phyloP scores from a whole-genome alignment of 2,329 filamentous ascomycete genomes.

The Lecanicillium sp. region DNA sequence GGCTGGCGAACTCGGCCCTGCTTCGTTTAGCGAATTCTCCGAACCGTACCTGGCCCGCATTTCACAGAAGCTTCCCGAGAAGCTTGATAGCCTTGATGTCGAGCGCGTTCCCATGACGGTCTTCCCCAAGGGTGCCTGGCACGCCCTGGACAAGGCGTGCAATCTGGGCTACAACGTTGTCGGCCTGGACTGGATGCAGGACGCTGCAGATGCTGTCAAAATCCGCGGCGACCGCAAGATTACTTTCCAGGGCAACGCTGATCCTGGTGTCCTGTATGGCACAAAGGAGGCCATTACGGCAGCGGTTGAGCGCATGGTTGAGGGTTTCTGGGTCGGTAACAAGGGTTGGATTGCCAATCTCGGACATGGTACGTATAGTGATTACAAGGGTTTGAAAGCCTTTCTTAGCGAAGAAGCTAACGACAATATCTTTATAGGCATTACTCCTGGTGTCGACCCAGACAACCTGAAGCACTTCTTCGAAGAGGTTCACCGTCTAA shows the following conservation, averaged over 20 bases:
- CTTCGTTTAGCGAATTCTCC: conserved; percentile 75
- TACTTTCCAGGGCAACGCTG: conserved; percentile 89
- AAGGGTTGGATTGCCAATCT: conserved; percentile 96
- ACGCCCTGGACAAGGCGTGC: conserved; percentile 81
- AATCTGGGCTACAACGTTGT: conserved; percentile 88
- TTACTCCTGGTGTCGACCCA: conserved; percentile 90
- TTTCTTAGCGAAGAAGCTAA: conserved; percentile 1
- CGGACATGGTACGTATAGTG: conserved; percentile 78
- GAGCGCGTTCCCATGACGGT: conserved; percentile 92
- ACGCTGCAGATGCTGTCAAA: conserved; percentile 74
- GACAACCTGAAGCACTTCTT: conserved; percentile 93
- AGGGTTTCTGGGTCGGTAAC: conserved; percentile 71
- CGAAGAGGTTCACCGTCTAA: conserved; percentile 74
- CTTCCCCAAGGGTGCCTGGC: conserved; percentile 97
- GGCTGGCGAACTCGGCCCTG: conserved; percentile 86
- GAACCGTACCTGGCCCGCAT: conserved; percentile 84
- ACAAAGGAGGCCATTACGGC: conserved; percentile 71
- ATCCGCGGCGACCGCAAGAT: conserved; percentile 66
- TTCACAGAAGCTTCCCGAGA: conserved; percentile 66
- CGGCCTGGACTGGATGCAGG: conserved; percentile 90
- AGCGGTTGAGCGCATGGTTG: conserved; percentile 77
- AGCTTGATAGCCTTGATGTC: conserved; percentile 63
- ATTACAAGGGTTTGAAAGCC: background rate
- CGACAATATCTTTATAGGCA: conserved; percentile 44
- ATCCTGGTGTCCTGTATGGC: conserved; percentile 88